Evolutionary conservation across 2,329 filamentous ascomycete genomes (phyloP), one percentile per base, ranked within the genome.

Genomic region (Ophiosphaerella herpotricha): DNA sequence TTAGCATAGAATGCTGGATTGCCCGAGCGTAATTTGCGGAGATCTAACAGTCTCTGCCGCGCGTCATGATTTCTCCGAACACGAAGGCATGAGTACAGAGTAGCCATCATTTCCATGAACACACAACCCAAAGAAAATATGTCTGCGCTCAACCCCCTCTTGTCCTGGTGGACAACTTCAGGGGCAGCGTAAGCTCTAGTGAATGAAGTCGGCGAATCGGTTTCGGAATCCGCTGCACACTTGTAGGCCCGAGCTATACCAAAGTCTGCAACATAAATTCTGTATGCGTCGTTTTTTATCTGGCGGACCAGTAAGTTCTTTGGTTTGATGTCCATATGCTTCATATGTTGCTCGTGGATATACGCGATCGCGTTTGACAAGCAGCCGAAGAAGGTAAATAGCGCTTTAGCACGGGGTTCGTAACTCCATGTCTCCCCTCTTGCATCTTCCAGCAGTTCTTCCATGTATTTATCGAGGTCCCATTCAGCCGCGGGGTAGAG

Each of bases 301-400:
- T 45, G 13, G 14, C 55, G 55, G 3, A 68, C 53, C 0, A 68
- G 52, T 1, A 66, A 23, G 21, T 67, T 68, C 29, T 55, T 39
- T 1, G 63, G 64, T 26, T 66, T 63, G 53, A 68, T 64, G 29
- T 67, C 62, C 62, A 61, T 64, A 40, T 68, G 63, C 24, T 64
- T 66, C 2, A 60, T 46, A 7, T 40, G 32, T 0, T 39, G 14
- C 3, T 23, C 9, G 36, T 66, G 64, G 1, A 68, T 57, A 37
- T 49, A 63, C 0, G 13, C 4, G 4, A 65, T 11, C 1, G 52
- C 54, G 7, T 46, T 51, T 4, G 40, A 24, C 1, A 66, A 39
- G 37, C 64, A 68, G 2, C 26, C 29, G 14, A 54, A 43, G 33
- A 52, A 53, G 8, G 18, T 39, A 12, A 23, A 14, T 3, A 24